Evolutionary conservation across 2,329 filamentous ascomycete species (phyloP).

Genomic region (Fusarium torreyae): DNA sequence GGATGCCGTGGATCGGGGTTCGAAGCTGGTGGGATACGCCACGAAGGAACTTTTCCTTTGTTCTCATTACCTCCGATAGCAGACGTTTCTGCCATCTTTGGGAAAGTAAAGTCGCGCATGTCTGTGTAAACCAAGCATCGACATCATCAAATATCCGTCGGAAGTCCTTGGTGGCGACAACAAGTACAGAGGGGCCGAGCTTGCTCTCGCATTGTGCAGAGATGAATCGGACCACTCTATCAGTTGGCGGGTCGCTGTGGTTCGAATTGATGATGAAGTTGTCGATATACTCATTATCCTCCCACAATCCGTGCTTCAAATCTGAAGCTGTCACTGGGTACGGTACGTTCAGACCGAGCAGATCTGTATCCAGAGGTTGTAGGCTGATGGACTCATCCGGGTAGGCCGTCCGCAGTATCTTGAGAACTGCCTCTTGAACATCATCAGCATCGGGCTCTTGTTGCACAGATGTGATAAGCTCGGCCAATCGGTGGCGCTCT

Average conservation of each 20-base stretch:
- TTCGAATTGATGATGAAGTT: slow-evolving; percentile 56
- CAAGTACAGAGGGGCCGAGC: slow-evolving; percentile 52
- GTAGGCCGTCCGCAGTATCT: slow-evolving; percentile 53
- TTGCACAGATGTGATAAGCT: slow-evolving; percentile 52
- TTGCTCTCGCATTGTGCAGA: slow-evolving; percentile 55
- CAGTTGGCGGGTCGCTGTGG: slow-evolving; percentile 49
- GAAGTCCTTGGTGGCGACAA: slow-evolving; percentile 60
- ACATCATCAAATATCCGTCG: slow-evolving; percentile 63
- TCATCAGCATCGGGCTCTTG: slow-evolving; percentile 38
- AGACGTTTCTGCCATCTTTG: slow-evolving; percentile 57
- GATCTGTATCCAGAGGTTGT: slow-evolving; percentile 44
- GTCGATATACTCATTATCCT: slow-evolving; percentile 59
- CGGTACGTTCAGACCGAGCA: slow-evolving; percentile 49
- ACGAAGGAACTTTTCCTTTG: slow-evolving; percentile 62
- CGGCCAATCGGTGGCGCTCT: slow-evolving; percentile 57
- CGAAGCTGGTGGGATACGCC: slow-evolving; percentile 64
- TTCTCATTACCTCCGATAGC: slow-evolving; percentile 58
- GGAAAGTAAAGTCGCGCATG: slow-evolving; percentile 57
- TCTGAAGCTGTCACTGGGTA: slow-evolving; percentile 48
- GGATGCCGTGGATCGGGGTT: slow-evolving; percentile 64
- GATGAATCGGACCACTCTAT: slow-evolving; percentile 56
- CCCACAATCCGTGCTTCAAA: slow-evolving; percentile 60
- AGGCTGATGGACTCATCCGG: slow-evolving; percentile 53
- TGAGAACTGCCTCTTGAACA: slow-evolving; percentile 46
- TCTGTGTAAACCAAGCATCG: slow-evolving; percentile 62